These are phyloP conservation scores for Termitomyces sp. DNA, from an alignment of 768 basidiomycete genomes.

Conservation along the genomic window DNA sequence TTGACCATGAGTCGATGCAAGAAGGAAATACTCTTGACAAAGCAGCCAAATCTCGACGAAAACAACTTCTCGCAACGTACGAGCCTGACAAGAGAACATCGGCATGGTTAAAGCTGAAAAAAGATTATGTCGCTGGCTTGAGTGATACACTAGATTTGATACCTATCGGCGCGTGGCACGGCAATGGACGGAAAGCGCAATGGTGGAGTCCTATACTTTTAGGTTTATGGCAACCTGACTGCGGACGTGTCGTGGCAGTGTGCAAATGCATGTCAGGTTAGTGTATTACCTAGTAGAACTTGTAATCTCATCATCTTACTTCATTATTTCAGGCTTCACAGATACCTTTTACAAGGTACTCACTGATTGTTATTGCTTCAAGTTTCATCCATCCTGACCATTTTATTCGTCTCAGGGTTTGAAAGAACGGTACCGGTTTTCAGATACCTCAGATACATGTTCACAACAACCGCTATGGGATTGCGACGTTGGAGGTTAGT, in stretches of 20 bases:
- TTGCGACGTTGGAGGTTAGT: conserved; percentile 61
- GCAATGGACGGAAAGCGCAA: conserved; percentile 80
- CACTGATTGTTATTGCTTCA: neutral
- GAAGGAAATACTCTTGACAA: conserved; percentile 25
- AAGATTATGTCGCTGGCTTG: conserved; percentile 80
- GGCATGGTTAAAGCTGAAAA: conserved; percentile 91
- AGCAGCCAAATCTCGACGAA: conserved; percentile 42
- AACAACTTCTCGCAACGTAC: conserved; percentile 80
- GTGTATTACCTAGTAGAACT: conserved; percentile 13
- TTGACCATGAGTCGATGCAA: conserved; percentile 49
- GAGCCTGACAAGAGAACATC: conserved; percentile 85
- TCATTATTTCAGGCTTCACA: conserved; percentile 60
- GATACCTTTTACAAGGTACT: conserved; percentile 75
- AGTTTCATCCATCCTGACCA: conserved; percentile 29
- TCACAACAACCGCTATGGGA: conserved; percentile 52
- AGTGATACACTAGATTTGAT: conserved; percentile 75
- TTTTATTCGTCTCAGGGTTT: conserved; percentile 32
- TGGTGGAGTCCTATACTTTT: conserved; percentile 94
- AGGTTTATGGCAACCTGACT: conserved; percentile 65
- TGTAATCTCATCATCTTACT: neutral
- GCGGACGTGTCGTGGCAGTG: conserved; percentile 65
- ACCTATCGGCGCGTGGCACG: conserved; percentile 84
- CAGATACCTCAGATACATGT: conserved; percentile 49
- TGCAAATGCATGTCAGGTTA: conserved; percentile 89
- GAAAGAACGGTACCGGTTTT: conserved; percentile 56